Conservation (phyloP, 768 basidiomycete species). For the Suillus lakei region DNA sequence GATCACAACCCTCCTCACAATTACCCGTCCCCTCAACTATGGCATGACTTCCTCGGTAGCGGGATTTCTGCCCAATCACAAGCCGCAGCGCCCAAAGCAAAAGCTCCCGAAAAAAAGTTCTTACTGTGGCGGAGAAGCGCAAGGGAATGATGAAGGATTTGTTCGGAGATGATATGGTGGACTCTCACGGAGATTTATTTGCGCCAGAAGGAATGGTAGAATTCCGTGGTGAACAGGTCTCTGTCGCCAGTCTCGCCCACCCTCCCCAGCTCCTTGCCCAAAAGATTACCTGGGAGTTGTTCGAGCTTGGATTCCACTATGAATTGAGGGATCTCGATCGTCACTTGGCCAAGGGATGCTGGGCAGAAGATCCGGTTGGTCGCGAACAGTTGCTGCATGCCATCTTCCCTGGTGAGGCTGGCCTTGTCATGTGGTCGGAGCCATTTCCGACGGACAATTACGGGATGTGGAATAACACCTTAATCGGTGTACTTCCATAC, state of each 20-base stretch:
- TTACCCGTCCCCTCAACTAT: not conserved
- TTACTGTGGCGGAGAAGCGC: not conserved
- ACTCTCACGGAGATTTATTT: not conserved
- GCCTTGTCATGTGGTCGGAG: not conserved
- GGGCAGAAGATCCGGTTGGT: not conserved
- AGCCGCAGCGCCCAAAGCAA: too few relatives aligned
- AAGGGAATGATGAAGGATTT: not conserved
- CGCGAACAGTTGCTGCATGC: not conserved
- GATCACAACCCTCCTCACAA: not conserved
- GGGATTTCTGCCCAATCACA: too few relatives aligned
- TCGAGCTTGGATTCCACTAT: conserved; percentile 20
- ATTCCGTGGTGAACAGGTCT: not conserved
- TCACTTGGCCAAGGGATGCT: conserved; percentile 17
- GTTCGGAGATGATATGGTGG: not conserved
- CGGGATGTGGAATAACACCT: too few relatives aligned
- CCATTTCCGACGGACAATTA: not conserved
- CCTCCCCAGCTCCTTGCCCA: not conserved
- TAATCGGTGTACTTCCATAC: not conserved
- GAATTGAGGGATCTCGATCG: too few relatives aligned
- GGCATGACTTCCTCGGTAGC: not conserved
- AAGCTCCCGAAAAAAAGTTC: too few relatives aligned
- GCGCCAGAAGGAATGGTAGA: not conserved
- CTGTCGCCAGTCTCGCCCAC: not conserved
- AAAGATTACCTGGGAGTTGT: conserved; percentile 16
- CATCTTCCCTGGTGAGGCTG: conserved; percentile 2